Base-by-base conservation (phyloP, 495 filamentous ascomycete species). In the Aspergillus sparsus region DNA sequence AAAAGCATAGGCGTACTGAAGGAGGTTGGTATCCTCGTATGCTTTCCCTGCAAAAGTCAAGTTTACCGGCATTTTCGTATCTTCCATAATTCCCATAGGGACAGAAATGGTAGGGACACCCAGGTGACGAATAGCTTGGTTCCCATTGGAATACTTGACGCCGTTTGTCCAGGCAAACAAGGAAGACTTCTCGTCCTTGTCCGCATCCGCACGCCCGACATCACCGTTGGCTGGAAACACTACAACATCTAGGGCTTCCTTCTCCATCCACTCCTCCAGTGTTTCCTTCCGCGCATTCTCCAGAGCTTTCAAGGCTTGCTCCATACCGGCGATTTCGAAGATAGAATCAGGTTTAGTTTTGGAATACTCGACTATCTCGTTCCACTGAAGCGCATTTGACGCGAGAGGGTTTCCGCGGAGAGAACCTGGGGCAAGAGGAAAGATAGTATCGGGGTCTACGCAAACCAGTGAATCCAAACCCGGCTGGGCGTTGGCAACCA, bases 51-150 rank as follows among this genome's bases (percentile, higher is more conserved):
- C 73, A 53, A 75, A 72, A 1, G 73, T 75, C 15, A 75, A 62
- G 53, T 71, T 74, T 4, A 73, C 69, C 18, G 73, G 71, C 66
- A 75, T 74, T 21, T 59, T 53, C 9, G 63, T 74, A 58, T 74
- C 71, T 34, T 71, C 68, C 71, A 74, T 72, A 15, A 75, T 7
- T 13, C 71, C 74, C 73, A 75, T 73, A 0, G 73, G 74, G 11
- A 75, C 66, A 6, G 73, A 74, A 35, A 75, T 61, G 7, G 71
- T 74, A 4, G 73, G 73, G 11, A 75, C 59, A 33, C 73, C 73
- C 0, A 75, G 66, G 55, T 75, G 73, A 16, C 71, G 69, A 27
- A 75, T 71, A 6, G 67, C 67, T 5, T 70, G 53, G 34, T 74
- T 74, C 0, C 73, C 71, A 59, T 74, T 75, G 1, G 73, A 74